Base-by-base conservation (phyloP, 2,329 filamentous ascomycete genomes). In the Dothistroma septosporum region DNA sequence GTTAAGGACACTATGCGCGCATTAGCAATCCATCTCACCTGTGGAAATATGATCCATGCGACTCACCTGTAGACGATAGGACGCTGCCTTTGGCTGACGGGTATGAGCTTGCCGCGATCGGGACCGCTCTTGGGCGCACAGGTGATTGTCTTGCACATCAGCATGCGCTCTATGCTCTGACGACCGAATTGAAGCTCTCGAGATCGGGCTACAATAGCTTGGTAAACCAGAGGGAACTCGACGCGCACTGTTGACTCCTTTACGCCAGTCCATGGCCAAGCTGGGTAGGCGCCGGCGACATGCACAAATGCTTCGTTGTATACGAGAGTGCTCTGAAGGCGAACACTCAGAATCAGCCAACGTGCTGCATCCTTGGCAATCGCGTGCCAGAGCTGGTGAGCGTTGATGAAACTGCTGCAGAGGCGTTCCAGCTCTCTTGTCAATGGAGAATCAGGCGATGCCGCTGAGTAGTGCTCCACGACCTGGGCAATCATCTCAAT, bases 271-370 rank as follows among this genome's bases (percentile, higher is more conserved):
- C 59, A 55, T 10, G 49, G 55, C 55, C 60, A 62, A 64, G 69
- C 53, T 2, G 74, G 72, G 22, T 69, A 66, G 0, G 65, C 61
- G 55, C 75, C 73, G 1, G 70, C 67, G 8, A 77, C 58, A 61
- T 78, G 74, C 19, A 75, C 69, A 1, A 76, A 65, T 14, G 72
- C 68, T 54, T 77, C 76, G 6, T 70, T 71, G 62, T 73, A 77
- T 12, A 77, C 70, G 1, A 59, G 53, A 1, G 57, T 53, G 54
- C 69, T 71, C 31, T 73, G 53, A 2, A 77, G 62, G 0, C 65
- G 47, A 1, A 72, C 55, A 0, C 69, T 66, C n/a, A 77, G 60
- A 1, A 68, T 61, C 0, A 76, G 65, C 69, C 73, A 77, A 21
- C 70, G 69, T 7, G 67, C 57, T 0, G 75, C 69, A 21, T 74